Evolutionary conservation across 129 eudicot genomes (phyloP).

Genomic region (Apium graveolens): DNA sequence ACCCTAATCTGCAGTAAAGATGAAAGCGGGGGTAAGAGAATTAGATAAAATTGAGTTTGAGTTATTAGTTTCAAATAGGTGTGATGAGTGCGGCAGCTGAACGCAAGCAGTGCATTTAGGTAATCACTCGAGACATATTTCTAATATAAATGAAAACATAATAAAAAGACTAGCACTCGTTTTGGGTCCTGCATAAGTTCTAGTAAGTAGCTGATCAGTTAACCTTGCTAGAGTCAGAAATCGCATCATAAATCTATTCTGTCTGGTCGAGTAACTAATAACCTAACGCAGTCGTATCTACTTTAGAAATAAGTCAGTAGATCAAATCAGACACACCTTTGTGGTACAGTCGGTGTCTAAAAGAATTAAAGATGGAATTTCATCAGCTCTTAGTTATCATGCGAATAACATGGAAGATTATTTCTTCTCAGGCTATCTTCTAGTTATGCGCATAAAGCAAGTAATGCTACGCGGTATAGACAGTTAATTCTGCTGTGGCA

Average conservation of each 20-base stretch:
- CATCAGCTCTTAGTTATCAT: neutral
- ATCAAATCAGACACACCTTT: neutral
- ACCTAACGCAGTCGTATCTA: neutral
- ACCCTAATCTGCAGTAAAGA: conserved; percentile 59
- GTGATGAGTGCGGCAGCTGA: neutral
- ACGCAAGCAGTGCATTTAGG: neutral
- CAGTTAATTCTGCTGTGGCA: neutral
- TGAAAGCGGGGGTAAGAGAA: neutral
- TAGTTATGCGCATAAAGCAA: neutral
- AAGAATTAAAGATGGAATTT: neutral
- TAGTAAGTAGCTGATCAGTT: neutral
- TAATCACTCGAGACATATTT: neutral
- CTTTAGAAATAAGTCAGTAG: neutral
- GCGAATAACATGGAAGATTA: neutral
- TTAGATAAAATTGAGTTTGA: neutral
- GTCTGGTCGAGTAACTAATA: neutral
- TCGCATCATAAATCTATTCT: neutral
- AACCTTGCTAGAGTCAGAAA: neutral
- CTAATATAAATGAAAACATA: neutral
- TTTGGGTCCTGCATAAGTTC: neutral
- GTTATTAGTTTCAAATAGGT: neutral
- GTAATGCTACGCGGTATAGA: neutral
- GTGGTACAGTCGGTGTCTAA: neutral
- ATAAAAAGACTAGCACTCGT: neutral
- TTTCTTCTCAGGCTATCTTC: neutral